Conservation (phyloP, 176 grass and related monocot genomes). For the Saccharum spontaneum region DNA sequence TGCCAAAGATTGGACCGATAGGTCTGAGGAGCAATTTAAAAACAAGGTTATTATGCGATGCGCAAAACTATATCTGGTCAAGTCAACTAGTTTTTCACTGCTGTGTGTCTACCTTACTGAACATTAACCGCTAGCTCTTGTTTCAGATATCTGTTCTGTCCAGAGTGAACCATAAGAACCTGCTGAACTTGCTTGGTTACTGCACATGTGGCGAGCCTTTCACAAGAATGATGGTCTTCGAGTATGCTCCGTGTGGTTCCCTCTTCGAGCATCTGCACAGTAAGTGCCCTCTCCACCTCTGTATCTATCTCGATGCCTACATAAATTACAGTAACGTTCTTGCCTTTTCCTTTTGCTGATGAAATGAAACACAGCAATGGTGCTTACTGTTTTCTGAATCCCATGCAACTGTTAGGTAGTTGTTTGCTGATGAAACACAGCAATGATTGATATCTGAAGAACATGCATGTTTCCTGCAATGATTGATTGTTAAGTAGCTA, state of each 20-base stretch:
- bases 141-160: no score
- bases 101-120: no score
- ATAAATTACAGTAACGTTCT: neutral
- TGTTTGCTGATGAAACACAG: no score
- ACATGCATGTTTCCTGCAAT: neutral
- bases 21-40: no score
- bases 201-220: slow-evolving; percentile 47
- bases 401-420: neutral
- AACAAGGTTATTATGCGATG: no score
- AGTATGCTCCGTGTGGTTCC: slow-evolving; percentile 54
- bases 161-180: no score
- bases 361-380: neutral
- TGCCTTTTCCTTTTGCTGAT: neutral
- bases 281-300: neutral
- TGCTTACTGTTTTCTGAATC: neutral
- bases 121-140: no score
- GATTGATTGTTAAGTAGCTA: neutral
- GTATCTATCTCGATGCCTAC: neutral
- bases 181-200: no score
- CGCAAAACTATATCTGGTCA: neutral
- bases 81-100: no score
- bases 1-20: no score
- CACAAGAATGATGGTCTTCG: slow-evolving; percentile 84
- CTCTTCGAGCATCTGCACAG: neutral
- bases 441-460: neutral